phyloP scores from a whole-genome alignment of 73 alveolate species.

The Paramecium sonneborni region DNA sequence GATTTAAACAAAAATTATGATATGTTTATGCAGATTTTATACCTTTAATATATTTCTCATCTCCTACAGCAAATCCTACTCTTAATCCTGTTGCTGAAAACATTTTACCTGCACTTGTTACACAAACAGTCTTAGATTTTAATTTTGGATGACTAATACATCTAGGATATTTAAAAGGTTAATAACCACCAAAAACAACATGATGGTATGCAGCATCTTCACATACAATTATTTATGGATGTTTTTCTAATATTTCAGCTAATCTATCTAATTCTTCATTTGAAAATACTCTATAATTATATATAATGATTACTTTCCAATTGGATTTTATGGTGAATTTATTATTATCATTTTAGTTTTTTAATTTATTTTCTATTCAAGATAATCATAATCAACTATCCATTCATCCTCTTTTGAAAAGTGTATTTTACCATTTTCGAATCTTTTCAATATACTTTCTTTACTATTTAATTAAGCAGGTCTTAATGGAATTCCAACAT shows the following conservation, averaged over 20 bases:
- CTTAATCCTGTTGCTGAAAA: slow-evolving; percentile 91
- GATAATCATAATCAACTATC: slow-evolving; percentile 72
- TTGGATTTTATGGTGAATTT: slow-evolving; percentile 90
- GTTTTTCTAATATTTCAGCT: slow-evolving; percentile 73
- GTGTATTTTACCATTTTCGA: not conserved
- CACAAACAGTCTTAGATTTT: slow-evolving; percentile 78
- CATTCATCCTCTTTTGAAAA: slow-evolving; percentile 58
- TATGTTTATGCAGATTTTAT: slow-evolving; percentile 68
- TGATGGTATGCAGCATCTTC: slow-evolving; percentile 91
- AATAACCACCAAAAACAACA: slow-evolving; percentile 73
- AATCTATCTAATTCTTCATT: slow-evolving; percentile 77
- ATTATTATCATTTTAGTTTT: slow-evolving; percentile 79
- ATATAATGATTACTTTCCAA: slow-evolving; percentile 73
- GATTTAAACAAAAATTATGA: slow-evolving; percentile 67
- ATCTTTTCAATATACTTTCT: slow-evolving; percentile 20
- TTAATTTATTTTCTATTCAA: slow-evolving; percentile 69
- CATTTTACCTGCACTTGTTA: slow-evolving; percentile 86
- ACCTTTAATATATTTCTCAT: slow-evolving; percentile 70
- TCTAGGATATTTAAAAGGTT: slow-evolving; percentile 68
- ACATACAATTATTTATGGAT: slow-evolving; percentile 74
- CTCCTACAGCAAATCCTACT: slow-evolving; percentile 91
- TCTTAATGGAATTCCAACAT: slow-evolving; percentile 54
- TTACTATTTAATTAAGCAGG: slow-evolving; percentile 37
- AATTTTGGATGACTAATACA: slow-evolving; percentile 74
- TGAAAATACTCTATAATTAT: slow-evolving; percentile 66